Percentiles rank a stretch among this genome's conserved stretches.
phyloP scores from a whole-genome alignment of 1,284 basidiomycete species.

The Ganoderma resinaceum region DNA sequence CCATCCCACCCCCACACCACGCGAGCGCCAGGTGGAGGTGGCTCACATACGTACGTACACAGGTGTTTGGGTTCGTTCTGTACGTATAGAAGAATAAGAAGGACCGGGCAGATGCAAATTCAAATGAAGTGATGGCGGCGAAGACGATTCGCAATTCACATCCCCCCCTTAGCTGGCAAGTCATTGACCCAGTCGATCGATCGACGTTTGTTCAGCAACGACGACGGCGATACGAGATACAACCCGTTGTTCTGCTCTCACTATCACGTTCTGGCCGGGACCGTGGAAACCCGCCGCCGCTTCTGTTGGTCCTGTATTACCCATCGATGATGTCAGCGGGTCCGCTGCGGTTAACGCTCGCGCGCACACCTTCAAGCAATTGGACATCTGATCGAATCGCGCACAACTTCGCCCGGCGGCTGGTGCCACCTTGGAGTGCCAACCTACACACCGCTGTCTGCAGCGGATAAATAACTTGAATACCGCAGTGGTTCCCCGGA shows the following conservation, averaged over 20 bases:
- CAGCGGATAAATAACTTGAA: no score
- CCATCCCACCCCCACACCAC: neutral
- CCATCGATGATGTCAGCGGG: neutral
- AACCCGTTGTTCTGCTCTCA: neutral
- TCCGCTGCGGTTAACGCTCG: neutral
- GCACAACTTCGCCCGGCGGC: neutral
- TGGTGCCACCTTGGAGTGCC: neutral
- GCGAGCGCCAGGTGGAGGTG: neutral
- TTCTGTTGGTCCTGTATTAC: neutral
- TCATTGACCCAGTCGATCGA: neutral
- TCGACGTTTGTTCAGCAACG: neutral
- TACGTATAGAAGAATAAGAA: neutral
- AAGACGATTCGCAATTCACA: neutral
- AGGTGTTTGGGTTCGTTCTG: neutral
- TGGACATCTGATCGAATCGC: neutral
- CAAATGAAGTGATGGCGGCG: neutral
- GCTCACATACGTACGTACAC: neutral
- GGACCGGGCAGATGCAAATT: neutral
- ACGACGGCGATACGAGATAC: neutral
- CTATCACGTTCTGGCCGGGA: neutral
- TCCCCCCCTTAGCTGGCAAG: no score
- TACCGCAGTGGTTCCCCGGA: neutral
- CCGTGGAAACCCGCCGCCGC: neutral
- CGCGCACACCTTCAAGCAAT: neutral
- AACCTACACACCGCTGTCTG: no score